A percentile compares a stretch with the other conserved stretches of the same genome.
These are phyloP conservation scores for Suillus subalutaceus DNA, from an alignment of 768 basidiomycete species.

Conservation along the genomic window DNA sequence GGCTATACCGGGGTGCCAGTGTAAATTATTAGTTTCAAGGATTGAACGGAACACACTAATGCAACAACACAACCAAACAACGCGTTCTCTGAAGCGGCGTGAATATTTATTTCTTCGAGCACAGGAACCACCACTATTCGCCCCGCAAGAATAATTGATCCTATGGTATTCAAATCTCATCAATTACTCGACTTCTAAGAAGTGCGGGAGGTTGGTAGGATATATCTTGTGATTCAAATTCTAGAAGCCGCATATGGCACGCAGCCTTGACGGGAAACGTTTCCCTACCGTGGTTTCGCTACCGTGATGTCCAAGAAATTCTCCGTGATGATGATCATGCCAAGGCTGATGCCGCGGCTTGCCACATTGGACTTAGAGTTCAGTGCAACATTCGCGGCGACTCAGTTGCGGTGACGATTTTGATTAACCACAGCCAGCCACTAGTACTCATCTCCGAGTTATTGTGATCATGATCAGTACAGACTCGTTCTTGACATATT, in stretches of 20 bases:
- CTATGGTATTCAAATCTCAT: background rate
- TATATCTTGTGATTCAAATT: background rate
- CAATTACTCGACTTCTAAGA: background rate
- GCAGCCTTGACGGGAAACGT: constrained; percentile 3
- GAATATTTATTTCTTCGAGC: background rate
- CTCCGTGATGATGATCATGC: background rate
- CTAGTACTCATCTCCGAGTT: background rate
- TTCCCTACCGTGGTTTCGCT: background rate
- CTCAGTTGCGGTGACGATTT: background rate
- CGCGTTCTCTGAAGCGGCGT: constrained; percentile 2
- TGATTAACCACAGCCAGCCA: background rate
- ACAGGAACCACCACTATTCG: background rate
- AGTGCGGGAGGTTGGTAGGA: background rate
- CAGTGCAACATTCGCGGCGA: background rate
- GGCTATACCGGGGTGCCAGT: constrained; percentile 2
- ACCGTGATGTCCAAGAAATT: background rate
- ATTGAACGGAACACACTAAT: constrained; percentile 6
- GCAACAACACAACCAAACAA: constrained; percentile 31
- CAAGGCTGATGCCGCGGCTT: background rate
- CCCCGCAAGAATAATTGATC: constrained; percentile 1
- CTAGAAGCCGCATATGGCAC: background rate
- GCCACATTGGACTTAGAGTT: background rate
- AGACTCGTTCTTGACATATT: background rate
- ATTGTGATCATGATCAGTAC: background rate
- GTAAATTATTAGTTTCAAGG: background rate